These are phyloP conservation scores for Omphalotus guepiniiformis DNA, from an alignment of 768 basidiomycete genomes.

Conservation along the genomic window DNA sequence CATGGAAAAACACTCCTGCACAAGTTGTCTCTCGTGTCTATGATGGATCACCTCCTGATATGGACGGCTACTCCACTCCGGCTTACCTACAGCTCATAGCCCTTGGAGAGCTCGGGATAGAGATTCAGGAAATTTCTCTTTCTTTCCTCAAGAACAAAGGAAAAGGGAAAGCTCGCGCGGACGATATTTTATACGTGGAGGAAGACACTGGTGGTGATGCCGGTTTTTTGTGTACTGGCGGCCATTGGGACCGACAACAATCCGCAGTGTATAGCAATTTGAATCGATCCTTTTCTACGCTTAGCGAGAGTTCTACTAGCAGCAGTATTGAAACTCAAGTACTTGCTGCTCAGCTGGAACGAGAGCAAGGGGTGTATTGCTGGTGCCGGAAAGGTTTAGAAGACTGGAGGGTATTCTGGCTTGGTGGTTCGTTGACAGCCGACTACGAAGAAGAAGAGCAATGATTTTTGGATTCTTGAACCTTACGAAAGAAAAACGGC, in stretches of 20 bases:
- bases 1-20: slow-evolving; percentile 58
- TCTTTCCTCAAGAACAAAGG: slow-evolving; percentile 52
- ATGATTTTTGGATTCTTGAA: neutral
- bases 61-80: slow-evolving; percentile 18
- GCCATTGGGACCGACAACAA: slow-evolving; percentile 44
- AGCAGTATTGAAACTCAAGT: slow-evolving; percentile 54
- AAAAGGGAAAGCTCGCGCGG: slow-evolving; percentile 36
- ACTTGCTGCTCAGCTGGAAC: slow-evolving; percentile 37
- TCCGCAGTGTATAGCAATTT: slow-evolving; percentile 27
- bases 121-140: slow-evolving; percentile 65
- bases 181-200: slow-evolving; percentile 50
- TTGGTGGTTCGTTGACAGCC: slow-evolving; percentile 51
- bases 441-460: slow-evolving; percentile 26
- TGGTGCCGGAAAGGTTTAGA: slow-evolving; percentile 71
- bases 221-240: slow-evolving; percentile 51
- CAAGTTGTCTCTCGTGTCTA: slow-evolving; percentile 51
- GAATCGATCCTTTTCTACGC: slow-evolving; percentile 39
- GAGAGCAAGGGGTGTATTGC: slow-evolving; percentile 68
- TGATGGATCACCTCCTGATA: slow-evolving; percentile 23
- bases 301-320: slow-evolving; percentile 37
- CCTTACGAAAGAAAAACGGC: no score
- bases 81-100: slow-evolving; percentile 66
- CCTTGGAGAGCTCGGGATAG: slow-evolving; percentile 67
- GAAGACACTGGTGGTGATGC: slow-evolving; percentile 63
- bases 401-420: slow-evolving; percentile 83